Base-by-base conservation (phyloP, 306 rosid genomes). In the Datisca glomerata region DNA sequence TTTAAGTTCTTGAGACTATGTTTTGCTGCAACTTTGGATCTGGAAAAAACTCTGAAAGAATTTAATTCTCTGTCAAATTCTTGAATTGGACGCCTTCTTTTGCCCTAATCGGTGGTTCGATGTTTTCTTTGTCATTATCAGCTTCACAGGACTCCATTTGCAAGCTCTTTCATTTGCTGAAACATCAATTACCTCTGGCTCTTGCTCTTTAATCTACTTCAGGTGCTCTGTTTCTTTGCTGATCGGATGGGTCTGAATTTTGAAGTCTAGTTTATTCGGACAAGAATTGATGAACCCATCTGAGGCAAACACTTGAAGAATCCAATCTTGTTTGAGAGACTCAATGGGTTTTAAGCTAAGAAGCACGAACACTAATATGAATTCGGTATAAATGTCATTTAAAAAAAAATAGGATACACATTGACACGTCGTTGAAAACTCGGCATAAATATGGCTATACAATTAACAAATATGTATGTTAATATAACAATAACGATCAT, bases 61-160 rank as follows among this genome's bases (percentile, higher is more conserved):
- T n/a, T n/a, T n/a, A n/a, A n/a, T 34, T 60, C 51, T 40, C 54
- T 14, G 29, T 35, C 31, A 46, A 24, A 12, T 17, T 42, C n/a
- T 18, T 33, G n/a, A 5, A 25, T 6, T n/a, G 24, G 43, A 12
- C 14, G 29, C 24, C 45, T 6, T 25, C 46, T 18, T 55, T 60
- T 14, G 58, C 41, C 9, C 48, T 51, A 56, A 10, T 1, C 0
- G 37, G 31, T 3, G 81, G 87, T 7, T 59, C 45, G 0, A 73
- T 44, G 56, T 87, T 87, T 69, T 87, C 97, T 43, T 87, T 87
- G 52, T 79, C 59, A 6, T 70, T 65, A 1, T 13, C 33, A n/a
- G 43, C 72, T n/a, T 51, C 56, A 18, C 50, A 59, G 12, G 31
- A 29, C 18, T 44, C 74, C 50, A 34, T 55, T 18, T 12, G 57